Evolutionary conservation across 2,329 filamentous ascomycete species (phyloP).

Genomic region (Rhytidhysteron rufulum): DNA sequence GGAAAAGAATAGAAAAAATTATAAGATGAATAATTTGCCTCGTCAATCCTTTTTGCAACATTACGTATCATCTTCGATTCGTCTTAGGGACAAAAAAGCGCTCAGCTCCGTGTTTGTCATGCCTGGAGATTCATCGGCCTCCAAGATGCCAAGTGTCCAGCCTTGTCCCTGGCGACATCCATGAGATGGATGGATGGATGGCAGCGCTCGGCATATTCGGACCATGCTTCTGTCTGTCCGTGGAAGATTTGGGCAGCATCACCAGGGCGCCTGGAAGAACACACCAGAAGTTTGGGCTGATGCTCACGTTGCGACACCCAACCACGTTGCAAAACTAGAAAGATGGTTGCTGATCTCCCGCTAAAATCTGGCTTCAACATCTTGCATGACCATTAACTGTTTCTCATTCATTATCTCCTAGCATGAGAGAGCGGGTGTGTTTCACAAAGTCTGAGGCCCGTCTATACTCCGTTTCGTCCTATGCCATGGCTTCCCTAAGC

Average conservation of each 20-base stretch:
- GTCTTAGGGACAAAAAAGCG: neutral
- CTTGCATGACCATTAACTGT: slow-evolving; percentile 10
- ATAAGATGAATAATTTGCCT: slow-evolving; percentile 1
- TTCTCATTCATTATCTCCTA: neutral
- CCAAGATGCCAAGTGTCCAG: neutral
- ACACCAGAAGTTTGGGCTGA: slow-evolving; percentile 11
- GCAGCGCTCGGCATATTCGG: too few relatives aligned
- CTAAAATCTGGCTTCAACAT: slow-evolving; percentile 12
- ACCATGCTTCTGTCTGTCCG: too few relatives aligned
- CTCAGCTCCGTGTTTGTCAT: neutral
- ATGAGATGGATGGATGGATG: neutral
- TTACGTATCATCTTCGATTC: slow-evolving; percentile 1
- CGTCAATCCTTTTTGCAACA: neutral
- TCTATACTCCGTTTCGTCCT: slow-evolving; percentile 3
- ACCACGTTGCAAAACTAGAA: slow-evolving; percentile 15
- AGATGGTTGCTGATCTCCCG: slow-evolving; percentile 12
- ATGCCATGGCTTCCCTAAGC: slow-evolving; percentile 45
- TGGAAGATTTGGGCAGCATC: too few relatives aligned
- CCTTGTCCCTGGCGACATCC: slow-evolving; percentile 8
- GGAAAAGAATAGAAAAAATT: neutral
- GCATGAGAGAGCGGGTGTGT: slow-evolving; percentile 5
- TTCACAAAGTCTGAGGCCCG: slow-evolving; percentile 7
- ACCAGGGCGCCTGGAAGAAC: too few relatives aligned
- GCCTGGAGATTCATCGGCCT: neutral
- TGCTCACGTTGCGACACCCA: slow-evolving; percentile 22